phyloP scores from a whole-genome alignment of 345 rosid genomes.

The Carallia pectinifolia region DNA sequence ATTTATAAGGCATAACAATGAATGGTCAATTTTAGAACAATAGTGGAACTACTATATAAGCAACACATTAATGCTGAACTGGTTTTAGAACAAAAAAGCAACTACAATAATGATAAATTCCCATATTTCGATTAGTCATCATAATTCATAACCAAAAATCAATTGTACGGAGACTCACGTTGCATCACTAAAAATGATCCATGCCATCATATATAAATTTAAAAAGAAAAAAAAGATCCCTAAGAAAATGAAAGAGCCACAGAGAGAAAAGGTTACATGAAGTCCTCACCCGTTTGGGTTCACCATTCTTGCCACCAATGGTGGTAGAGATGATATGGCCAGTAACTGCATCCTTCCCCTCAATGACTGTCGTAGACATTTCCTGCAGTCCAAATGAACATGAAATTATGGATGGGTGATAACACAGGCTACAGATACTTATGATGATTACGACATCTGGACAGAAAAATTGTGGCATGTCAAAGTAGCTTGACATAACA shows the following conservation, averaged over 20 bases:
- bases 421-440: neutral
- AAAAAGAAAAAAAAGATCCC: neutral
- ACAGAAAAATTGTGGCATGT: neutral
- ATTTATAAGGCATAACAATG: neutral
- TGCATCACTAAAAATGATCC: neutral
- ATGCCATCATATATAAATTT: neutral
- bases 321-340: slow-evolving; percentile 82
- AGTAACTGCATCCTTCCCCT: slow-evolving; percentile 56
- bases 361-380: slow-evolving; percentile 53
- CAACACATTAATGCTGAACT: too few species aligned
- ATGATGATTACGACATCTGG: neutral
- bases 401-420: neutral
- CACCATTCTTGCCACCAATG: slow-evolving; percentile 83
- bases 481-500: neutral
- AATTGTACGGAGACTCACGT: neutral
- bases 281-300: slow-evolving; percentile 63
- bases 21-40: neutral
- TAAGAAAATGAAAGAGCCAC: neutral
- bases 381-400: slow-evolving; percentile 39
- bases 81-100: too few species aligned
- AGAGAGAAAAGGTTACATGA: neutral
- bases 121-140: too few species aligned
- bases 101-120: too few species aligned
- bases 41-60: neutral
- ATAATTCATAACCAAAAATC: neutral